These are phyloP conservation scores for Phylloporus sp. DNA, from an alignment of 768 basidiomycete species.

Conservation along the genomic window DNA sequence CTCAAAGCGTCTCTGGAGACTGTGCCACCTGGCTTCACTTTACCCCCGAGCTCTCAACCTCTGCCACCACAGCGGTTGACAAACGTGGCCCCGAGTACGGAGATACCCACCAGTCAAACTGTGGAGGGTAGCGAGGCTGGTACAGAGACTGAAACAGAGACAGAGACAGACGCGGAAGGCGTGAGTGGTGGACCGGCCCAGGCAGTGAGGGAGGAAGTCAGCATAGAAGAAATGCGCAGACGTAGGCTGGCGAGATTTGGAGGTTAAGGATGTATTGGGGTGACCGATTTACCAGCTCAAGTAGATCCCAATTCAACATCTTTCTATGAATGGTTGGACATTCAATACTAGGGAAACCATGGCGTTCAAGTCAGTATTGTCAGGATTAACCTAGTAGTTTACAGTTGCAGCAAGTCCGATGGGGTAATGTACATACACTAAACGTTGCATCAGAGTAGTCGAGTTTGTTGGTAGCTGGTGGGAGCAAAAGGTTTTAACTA, in stretches of 20 bases:
- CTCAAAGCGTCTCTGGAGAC: slow-evolving; percentile 76
- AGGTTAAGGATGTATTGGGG: slow-evolving; percentile 24
- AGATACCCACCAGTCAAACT: slow-evolving; percentile 8
- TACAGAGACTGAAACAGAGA: slow-evolving; percentile 35
- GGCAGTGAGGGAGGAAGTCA: slow-evolving; percentile 35
- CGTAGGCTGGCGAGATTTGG: slow-evolving; percentile 66
- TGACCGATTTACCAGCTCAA: no score
- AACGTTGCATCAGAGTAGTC: no score
- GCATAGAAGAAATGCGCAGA: slow-evolving; percentile 64
- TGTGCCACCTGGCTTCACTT: slow-evolving; percentile 49
- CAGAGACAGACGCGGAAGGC: slow-evolving; percentile 32
- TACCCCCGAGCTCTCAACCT: slow-evolving; percentile 24
- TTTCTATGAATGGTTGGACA: no score
- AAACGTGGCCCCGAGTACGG: slow-evolving; percentile 1
- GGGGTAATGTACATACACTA: neutral
- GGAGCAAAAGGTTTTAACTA: no score
- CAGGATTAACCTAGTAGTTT: neutral
- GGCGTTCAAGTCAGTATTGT: neutral
- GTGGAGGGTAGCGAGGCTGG: slow-evolving; percentile 21
- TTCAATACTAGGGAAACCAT: neutral
- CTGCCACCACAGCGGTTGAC: slow-evolving; percentile 16
- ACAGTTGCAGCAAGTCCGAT: neutral
- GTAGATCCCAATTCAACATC: no score
- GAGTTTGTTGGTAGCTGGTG: no score
- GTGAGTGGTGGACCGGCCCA: slow-evolving; percentile 1